Evolutionary conservation across 768 basidiomycete species (phyloP).

Genomic region (Holtermannia corniformis): DNA sequence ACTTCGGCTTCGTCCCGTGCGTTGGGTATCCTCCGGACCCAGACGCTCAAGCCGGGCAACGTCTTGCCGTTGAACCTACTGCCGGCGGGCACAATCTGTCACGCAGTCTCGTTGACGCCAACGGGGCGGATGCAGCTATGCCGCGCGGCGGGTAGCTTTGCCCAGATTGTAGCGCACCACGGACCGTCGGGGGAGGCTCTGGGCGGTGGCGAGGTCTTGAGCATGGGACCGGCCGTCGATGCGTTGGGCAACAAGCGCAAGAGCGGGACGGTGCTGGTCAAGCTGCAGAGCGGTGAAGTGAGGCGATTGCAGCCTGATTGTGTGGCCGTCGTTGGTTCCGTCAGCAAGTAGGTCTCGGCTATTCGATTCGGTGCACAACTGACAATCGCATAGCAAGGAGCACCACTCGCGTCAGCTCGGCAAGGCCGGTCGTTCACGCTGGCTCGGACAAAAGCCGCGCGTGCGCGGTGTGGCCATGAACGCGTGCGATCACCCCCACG

Average conservation of each 20-base stretch:
- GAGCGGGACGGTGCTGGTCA: conserved; percentile 46
- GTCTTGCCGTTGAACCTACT: conserved; percentile 84
- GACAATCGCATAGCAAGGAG: conserved; percentile 45
- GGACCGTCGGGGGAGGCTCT: conserved; percentile 48
- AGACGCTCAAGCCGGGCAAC: conserved; percentile 82
- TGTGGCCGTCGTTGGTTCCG: conserved; percentile 79
- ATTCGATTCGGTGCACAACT: not conserved
- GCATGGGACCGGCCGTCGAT: conserved; percentile 21
- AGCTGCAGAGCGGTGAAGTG: conserved; percentile 85
- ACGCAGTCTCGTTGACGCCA: conserved; percentile 69
- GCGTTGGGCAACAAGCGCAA: conserved; percentile 15
- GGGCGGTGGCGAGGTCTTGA: conserved; percentile 28
- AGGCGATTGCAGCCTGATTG: conserved; percentile 67
- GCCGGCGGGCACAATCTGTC: conserved; percentile 83
- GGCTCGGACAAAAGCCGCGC: conserved; percentile 73
- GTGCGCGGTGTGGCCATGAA: conserved; percentile 98
- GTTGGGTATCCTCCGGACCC: conserved; percentile 69
- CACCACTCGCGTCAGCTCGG: conserved; percentile 78
- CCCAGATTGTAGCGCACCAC: conserved; percentile 62
- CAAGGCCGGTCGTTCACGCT: conserved; percentile 81
- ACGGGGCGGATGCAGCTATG: conserved; percentile 70
- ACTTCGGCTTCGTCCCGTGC: conserved; percentile 48
- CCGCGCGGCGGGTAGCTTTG: conserved; percentile 80
- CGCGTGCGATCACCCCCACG: conserved; percentile 72
- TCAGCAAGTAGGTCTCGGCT: conserved; percentile 56